phyloP scores from a whole-genome alignment of 176 grass and related monocot species.

The Aechmea fasciata region DNA sequence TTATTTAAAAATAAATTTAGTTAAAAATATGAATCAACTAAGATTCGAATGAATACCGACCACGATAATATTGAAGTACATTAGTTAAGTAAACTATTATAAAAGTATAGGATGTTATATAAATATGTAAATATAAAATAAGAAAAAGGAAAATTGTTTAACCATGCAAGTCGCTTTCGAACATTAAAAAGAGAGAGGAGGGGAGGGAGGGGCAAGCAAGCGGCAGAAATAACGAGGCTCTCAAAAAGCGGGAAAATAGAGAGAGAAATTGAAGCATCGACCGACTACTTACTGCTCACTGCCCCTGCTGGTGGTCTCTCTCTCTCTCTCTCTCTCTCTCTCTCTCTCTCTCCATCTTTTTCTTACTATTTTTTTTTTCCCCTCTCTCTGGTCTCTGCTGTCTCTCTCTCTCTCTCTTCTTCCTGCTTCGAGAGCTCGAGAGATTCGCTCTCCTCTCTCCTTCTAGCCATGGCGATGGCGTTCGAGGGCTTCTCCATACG shows the following conservation, averaged over 20 bases:
- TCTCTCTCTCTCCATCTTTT: too few species aligned
- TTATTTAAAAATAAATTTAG: too few species aligned
- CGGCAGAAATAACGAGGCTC: slow-evolving; percentile 19
- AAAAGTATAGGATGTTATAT: too few species aligned
- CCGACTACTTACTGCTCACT: background rate
- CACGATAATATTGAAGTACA: too few species aligned
- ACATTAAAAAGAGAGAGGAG: slow-evolving; percentile 7
- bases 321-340: background rate
- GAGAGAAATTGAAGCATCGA: slow-evolving; percentile 7
- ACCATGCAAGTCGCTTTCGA: slow-evolving; percentile 14
- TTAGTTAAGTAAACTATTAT: slow-evolving; percentile 8
- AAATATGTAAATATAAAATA: too few species aligned
- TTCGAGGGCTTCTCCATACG: slow-evolving; percentile 7
- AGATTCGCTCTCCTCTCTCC: background rate
- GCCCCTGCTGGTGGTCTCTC: background rate
- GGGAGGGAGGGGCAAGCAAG: slow-evolving; percentile 3
- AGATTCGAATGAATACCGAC: too few species aligned
- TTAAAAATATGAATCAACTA: too few species aligned
- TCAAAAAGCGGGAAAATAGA: slow-evolving; percentile 24
- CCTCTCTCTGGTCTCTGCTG: too few species aligned
- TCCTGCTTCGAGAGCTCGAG: background rate
- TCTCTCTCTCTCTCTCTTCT: background rate
- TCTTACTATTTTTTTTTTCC: background rate
- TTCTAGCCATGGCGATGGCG: slow-evolving; percentile 6
- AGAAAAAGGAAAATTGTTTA: too few species aligned